Base-by-base conservation (phyloP, 768 basidiomycete genomes). In the Tricholoma sp. region DNA sequence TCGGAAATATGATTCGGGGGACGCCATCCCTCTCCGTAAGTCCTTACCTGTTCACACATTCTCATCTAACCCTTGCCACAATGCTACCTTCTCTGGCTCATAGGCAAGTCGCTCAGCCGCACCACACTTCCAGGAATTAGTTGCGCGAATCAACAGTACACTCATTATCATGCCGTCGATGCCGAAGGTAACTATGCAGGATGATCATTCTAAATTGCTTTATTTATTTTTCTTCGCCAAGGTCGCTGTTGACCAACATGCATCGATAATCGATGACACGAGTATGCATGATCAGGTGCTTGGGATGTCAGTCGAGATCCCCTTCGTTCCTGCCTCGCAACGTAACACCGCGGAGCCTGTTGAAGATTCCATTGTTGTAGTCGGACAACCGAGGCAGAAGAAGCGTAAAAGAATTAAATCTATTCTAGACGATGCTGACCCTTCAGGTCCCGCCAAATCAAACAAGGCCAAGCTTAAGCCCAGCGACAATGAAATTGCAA, bases 331-430 rank as follows among this genome's bases (percentile, higher is more conserved):
- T 24, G 24, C 4, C 1, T 70, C 81, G 0, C 78, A 84, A 63
- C 82, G 92, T 17, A 68, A 65, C 2, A 66, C 60, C 18, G 66
- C 68, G 45, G 60, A 63, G 36, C 42, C 64, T 31, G 71, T 72
- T 32, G 82, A 85, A 45, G 90, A 89, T 64, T 74, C 81, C 1
- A 85, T 93, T 52, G 81, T 91, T 6, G 78, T 88, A 12, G 88
- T 91, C 15, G 89, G 89, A 6, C 84, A 86, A 64, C 66, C 74
- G 17, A 74, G 78, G 52, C 75, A 79, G 66, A 84, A 84, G 73
- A 88, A 88, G 66, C 77, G 82, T 39, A 89, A 89, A 67, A 76
- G 85, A 58, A 68, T 63, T 10, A 77, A 77, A 61, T 62, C 61
- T 20, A 33, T 52, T 31, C 44, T 54, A 28, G 56, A 65, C n/a